Evolutionary conservation across 495 filamentous ascomycete genomes (phyloP), one percentile per base, ranked within the genome.

Genomic region (Hypoxylon rickii): DNA sequence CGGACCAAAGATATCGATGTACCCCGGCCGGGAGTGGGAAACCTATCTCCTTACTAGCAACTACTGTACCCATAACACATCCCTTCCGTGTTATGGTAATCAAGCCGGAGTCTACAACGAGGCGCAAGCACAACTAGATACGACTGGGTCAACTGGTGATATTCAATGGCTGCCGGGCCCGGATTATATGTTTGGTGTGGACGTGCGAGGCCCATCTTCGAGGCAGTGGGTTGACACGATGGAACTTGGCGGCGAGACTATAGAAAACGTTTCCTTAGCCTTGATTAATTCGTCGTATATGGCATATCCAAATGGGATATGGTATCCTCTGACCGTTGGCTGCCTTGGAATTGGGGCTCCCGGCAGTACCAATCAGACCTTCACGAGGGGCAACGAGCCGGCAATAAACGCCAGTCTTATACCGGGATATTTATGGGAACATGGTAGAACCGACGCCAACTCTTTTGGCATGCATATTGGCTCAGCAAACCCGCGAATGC

Each of bases 391-490:
- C 43, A 41, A 0, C 13, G 54, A 62, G 15, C 57, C 69, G n/a
- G 0, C 15, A 1, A 65, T 65, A 45, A 73, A 73, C 32, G 69
- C 67, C 4, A 71, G 70, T 58, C 49, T 73, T 15, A 43, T 66
- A 3, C 60, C 71, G 1, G 66, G 70, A 19, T 67, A 61, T 13
- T 31, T 75, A 15, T 55, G 37, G 3, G 70, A 70, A 17, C 73
- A 78, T 1, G 65, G 56, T 6, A 41, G 46, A 1, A 76, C 70
- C 17, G 70, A 73, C 0, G 82, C 79, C 1, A 76, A 76, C 37
- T 81, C 79, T 7, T 82, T 72, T 45, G 73, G 75, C 4, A 69
- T 85, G 60, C 82, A 84, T 55, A 76, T 83, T 33, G 81, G 82
- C 6, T 79, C 79, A 2, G 76, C 63, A 2, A 45, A 58, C 4